Base-by-base conservation (phyloP, 345 rosid species). In the Balakata baccata region DNA sequence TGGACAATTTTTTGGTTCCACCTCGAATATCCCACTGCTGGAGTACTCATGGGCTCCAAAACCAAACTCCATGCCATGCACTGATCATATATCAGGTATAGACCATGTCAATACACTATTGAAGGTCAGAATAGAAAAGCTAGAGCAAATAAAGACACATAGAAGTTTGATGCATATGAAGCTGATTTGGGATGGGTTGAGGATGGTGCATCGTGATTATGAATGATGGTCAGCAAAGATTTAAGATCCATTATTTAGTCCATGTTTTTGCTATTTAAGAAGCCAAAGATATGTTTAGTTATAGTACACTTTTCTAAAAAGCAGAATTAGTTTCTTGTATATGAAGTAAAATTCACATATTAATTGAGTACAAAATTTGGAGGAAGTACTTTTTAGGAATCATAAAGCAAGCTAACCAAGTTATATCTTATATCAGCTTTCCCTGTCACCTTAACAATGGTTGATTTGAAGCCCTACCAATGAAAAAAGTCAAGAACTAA, bases 41-140 rank as follows among this genome's bases (percentile, higher is more conserved):
- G 96, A 71, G 78, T 81, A 87, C 74, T 95, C 98, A 46, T 95
- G 99, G 67, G 99, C 99, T 69, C 99, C 98, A 76, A 86, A 92
- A 18, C 94, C 94, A 77, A 86, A 95, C 80, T 95, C 99, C 81
- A 87, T 73, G 57, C 88, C 96, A 69, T 95, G 92, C 61, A 85
- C 99, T 90, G 85, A 79, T 77, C 60, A 78, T 34, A 77, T 22
- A 79, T 25, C 38, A 69, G 66, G 56, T 13, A 78, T 41, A 76
- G 25, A 69, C 7, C 11, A 64, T 23, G 66, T 77, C 57, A 81
- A 70, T 47, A 29, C 34, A 29, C 34, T 29, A 29, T 29, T 29
- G 34, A 29, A 29, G 34, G 34, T 29, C 1, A 2, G 34, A 29
- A 29, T 29, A 29, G 34, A 29, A 29, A 29, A 29, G 34, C 34